phyloP scores from a whole-genome alignment of 129 eudicot species.

The Mikania micrantha region DNA sequence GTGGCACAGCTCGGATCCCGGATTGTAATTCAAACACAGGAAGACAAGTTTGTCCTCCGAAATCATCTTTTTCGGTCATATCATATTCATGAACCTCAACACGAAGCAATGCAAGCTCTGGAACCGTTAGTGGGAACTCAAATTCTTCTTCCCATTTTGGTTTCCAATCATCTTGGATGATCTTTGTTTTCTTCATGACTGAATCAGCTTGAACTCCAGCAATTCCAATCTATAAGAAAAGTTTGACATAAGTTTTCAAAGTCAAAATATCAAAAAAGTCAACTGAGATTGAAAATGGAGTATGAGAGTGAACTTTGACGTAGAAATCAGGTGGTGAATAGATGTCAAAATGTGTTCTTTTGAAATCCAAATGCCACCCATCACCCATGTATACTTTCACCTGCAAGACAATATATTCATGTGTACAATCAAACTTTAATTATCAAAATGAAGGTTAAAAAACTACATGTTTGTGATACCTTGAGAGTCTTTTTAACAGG shows the following conservation, averaged over 20 bases:
- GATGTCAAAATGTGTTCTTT: conserved; percentile 66
- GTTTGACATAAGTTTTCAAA: background rate
- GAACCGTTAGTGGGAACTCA: conserved; percentile 63
- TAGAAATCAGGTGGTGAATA: conserved; percentile 95
- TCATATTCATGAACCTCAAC: conserved; percentile 81
- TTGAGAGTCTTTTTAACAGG: conserved; percentile 59
- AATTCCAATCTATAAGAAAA: conserved; percentile 55
- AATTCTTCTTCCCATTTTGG: conserved; percentile 82
- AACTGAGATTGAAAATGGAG: background rate
- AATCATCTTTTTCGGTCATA: conserved; percentile 78
- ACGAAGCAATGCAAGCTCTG: conserved; percentile 79
- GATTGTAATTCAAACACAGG: conserved; percentile 61
- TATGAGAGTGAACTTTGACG: conserved; percentile 49
- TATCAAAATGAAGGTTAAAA: background rate
- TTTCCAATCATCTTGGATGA: conserved; percentile 72
- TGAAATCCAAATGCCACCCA: conserved; percentile 82
- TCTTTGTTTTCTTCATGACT: conserved; percentile 69
- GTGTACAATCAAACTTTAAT: background rate
- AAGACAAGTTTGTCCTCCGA: conserved; percentile 80
- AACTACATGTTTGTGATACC: conserved; percentile 25
- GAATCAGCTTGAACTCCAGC: conserved; percentile 71
- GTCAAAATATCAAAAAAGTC: conserved; percentile 1
- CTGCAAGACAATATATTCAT: conserved; percentile 17
- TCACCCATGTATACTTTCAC: conserved; percentile 86
- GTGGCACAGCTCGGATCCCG: conserved; percentile 76